A percentile compares a stretch with the other conserved stretches of the same genome.
Evolutionary conservation across 345 rosid species (phyloP).

Genomic region (Syzygium oleosum): DNA sequence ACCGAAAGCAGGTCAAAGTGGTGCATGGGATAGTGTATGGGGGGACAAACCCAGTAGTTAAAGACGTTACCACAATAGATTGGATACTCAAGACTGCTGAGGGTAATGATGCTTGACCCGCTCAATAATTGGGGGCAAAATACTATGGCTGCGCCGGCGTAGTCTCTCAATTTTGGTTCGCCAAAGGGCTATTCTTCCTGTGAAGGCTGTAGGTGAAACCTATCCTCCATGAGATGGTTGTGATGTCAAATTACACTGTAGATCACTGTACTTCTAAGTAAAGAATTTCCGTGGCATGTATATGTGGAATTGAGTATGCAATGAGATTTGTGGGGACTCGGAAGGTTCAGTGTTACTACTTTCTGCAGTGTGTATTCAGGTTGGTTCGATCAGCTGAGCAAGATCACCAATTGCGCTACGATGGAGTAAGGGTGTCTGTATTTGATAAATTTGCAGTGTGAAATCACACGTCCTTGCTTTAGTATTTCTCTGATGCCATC

Average conservation of each 20-base stretch:
- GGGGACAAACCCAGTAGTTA: conserved; percentile 20
- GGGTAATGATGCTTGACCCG: neutral
- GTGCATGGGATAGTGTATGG: conserved; percentile 95
- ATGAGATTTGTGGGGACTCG: neutral
- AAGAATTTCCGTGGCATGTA: neutral
- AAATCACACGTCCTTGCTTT: neutral
- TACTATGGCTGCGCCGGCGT: neutral
- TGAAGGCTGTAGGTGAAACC: neutral
- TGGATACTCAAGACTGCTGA: neutral
- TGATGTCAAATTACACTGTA: neutral
- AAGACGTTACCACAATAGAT: neutral
- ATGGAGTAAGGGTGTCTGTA: neutral
- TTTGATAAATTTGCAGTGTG: neutral
- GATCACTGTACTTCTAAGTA: neutral
- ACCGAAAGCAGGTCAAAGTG: conserved; percentile 62
- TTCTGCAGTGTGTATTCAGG: neutral
- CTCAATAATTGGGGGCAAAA: neutral
- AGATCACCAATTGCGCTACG: neutral
- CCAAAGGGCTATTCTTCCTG: neutral
- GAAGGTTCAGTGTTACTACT: neutral
- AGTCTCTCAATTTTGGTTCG: neutral
- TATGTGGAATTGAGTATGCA: neutral
- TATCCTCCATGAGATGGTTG: neutral
- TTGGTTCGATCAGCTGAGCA: neutral
- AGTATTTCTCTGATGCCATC: neutral